Percentiles rank a stretch among this genome's conserved stretches.
These are phyloP conservation scores for Tephrocybe rancida DNA, from an alignment of 768 basidiomycete genomes.

Conservation along the genomic window DNA sequence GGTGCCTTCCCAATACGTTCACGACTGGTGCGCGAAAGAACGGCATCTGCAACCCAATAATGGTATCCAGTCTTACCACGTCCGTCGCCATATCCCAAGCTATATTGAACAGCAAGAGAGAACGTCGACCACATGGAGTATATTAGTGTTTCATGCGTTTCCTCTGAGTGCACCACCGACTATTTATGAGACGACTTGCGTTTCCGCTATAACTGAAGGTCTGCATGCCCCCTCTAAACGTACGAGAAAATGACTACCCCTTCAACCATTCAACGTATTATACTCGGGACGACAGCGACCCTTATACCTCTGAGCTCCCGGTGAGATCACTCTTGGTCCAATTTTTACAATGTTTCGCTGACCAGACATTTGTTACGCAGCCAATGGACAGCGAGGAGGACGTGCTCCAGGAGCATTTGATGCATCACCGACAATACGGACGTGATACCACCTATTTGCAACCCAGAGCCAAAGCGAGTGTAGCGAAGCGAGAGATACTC, in stretches of 20 bases:
- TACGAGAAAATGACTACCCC: conserved; percentile 20
- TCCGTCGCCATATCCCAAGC: too few relatives aligned
- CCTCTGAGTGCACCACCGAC: too few relatives aligned
- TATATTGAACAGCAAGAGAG: too few relatives aligned
- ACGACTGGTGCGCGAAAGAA: too few relatives aligned
- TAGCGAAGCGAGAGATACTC: neutral
- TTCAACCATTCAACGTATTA: conserved; percentile 34
- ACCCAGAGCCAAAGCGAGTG: neutral
- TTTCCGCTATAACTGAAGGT: too few relatives aligned
- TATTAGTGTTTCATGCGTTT: too few relatives aligned
- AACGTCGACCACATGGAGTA: too few relatives aligned
- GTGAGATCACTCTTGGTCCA: conserved; percentile 19
- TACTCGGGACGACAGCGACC: conserved; percentile 24
- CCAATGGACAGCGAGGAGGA: conserved; percentile 36
- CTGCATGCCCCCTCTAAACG: neutral
- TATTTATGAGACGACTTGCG: too few relatives aligned
- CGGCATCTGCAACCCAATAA: too few relatives aligned
- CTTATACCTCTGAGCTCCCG: conserved; percentile 27
- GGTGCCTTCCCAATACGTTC: too few relatives aligned
- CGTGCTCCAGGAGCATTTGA: conserved; percentile 32
- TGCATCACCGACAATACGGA: conserved; percentile 23
- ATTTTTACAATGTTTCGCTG: neutral
- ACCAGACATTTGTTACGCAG: conserved; percentile 13
- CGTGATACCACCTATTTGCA: conserved; percentile 5
- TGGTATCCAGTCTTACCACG: too few relatives aligned